phyloP scores from a whole-genome alignment of 192 early-diverging fungal species.

The Thoreauomyces humboldtii region DNA sequence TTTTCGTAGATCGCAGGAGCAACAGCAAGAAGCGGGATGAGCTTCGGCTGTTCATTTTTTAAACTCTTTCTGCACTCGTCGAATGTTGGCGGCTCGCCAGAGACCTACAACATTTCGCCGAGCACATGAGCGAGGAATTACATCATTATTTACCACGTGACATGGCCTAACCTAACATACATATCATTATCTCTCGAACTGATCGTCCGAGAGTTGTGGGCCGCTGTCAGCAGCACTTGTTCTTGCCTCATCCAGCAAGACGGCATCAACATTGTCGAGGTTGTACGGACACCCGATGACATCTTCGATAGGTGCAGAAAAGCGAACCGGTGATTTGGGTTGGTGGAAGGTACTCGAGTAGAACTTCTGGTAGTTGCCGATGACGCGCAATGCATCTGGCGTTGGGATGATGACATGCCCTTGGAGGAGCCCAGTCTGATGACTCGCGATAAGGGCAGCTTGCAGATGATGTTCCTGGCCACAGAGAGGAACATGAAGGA shows the following conservation, averaged over 20 bases:
- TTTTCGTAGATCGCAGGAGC: constrained; percentile 44
- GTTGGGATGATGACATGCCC: constrained; percentile 77
- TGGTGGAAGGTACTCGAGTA: constrained; percentile 66
- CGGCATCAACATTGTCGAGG: constrained; percentile 83
- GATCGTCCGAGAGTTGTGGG: too few species aligned
- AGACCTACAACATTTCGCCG: constrained; percentile 18
- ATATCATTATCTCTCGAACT: too few species aligned
- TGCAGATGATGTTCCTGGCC: constrained; percentile 97
- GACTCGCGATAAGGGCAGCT: constrained; percentile 78
- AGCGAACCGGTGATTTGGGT: constrained; percentile 79
- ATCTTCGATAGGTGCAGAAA: constrained; percentile 85
- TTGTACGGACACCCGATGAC: constrained; percentile 84
- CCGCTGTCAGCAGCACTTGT: too few species aligned
- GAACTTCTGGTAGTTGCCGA: constrained; percentile 66
- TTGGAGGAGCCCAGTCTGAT: constrained; percentile 53
- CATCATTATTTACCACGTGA: too few species aligned
- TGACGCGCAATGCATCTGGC: constrained; percentile 77
- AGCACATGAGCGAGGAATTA: too few species aligned
- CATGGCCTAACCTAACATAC: too few species aligned
- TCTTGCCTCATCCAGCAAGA: constrained; percentile 63
- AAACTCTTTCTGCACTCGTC: constrained; percentile 29
- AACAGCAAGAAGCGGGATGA: constrained; percentile 19
- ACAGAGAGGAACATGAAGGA: too few species aligned
- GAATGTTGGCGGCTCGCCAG: constrained; percentile 36
- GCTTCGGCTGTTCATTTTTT: constrained; percentile 6